These are phyloP conservation scores for Camillea tinctor DNA, from an alignment of 2,329 filamentous ascomycete genomes.

Conservation along the genomic window DNA sequence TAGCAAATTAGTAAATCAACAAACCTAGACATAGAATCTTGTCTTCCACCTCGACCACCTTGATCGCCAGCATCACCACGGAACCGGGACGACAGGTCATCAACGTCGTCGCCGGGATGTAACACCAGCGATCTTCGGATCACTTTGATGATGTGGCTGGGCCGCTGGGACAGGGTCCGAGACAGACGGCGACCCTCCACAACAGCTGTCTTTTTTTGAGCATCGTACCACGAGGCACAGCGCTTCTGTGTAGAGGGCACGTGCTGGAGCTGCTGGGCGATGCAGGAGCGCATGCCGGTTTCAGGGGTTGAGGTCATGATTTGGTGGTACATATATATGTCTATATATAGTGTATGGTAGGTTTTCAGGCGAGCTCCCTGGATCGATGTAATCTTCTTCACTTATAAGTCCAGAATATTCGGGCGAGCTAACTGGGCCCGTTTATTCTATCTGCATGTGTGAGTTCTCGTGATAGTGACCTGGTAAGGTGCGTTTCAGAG, in stretches of 20 bases:
- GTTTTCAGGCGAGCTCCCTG: neutral
- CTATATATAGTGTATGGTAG: neutral
- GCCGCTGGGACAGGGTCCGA: neutral
- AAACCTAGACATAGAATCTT: neutral
- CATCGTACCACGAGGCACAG: neutral
- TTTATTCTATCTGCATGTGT: no score
- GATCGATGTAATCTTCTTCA: no score
- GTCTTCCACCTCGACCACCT: no score
- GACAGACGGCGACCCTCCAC: neutral
- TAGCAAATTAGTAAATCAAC: no score
- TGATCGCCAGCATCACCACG: neutral
- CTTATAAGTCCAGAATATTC: no score
- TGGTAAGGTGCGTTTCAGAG: neutral
- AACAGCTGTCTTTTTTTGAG: neutral
- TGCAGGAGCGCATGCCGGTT: neutral
- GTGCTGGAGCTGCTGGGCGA: neutral
- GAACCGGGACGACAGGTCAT: neutral
- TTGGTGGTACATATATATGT: neutral
- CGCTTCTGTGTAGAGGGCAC: neutral
- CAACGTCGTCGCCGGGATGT: neutral
- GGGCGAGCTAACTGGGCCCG: no score
- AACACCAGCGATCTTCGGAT: neutral
- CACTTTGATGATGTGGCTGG: neutral
- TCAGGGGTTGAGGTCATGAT: neutral
- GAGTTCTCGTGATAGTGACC: no score